These are phyloP conservation scores for Solanum paucissectum DNA, from an alignment of 257 asterid species.

Conservation along the genomic window DNA sequence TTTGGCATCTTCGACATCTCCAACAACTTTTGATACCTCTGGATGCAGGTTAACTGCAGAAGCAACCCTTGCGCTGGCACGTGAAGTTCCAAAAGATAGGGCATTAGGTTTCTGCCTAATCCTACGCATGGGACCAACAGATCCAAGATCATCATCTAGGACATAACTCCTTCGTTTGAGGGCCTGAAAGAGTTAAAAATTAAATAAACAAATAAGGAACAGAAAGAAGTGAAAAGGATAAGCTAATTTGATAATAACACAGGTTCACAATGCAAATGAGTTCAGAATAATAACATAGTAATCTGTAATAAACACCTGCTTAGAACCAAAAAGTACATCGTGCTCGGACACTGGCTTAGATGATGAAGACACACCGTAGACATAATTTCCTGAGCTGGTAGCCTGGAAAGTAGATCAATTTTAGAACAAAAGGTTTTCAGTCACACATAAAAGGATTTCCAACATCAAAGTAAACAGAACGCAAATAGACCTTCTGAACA, in stretches of 20 bases:
- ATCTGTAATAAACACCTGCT: conserved; percentile 23
- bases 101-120: conserved; percentile 64
- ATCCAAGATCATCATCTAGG: conserved; percentile 65
- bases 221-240: conserved; percentile 1
- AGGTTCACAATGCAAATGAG: neutral
- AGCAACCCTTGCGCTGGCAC: conserved; percentile 18
- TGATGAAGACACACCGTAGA: conserved; percentile 31
- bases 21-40: conserved; percentile 26
- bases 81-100: conserved; percentile 17
- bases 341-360: conserved; percentile 22
- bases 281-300: neutral
- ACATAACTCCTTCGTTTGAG: conserved; percentile 73
- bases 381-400: conserved; percentile 23
- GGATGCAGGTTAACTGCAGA: conserved; percentile 26
- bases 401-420: conserved; percentile 37
- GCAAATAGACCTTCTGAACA: conserved; percentile 34
- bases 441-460: neutral
- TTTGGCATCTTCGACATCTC: conserved; percentile 27
- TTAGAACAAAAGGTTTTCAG: neutral
- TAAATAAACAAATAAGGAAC: neutral
- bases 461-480: neutral
- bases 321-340: conserved; percentile 26
- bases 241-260: neutral
- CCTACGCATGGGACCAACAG: conserved; percentile 71
- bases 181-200: conserved; percentile 29